Evolutionary conservation across 768 basidiomycete species (phyloP), one percentile per base, ranked within the genome.

Genomic region (Podaxis sp.): DNA sequence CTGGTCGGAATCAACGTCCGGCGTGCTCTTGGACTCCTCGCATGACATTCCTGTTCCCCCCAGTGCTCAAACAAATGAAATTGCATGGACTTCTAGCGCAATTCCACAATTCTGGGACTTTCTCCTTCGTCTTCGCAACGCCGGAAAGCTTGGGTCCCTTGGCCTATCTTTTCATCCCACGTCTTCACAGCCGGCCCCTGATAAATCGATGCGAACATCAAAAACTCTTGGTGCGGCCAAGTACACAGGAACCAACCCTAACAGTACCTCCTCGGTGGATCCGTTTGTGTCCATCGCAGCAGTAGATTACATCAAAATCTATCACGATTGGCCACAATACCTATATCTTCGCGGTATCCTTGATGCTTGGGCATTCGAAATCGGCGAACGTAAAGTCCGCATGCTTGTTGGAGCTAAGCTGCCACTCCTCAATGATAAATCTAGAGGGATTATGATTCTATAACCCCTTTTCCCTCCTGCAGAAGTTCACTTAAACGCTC

Each of bases 261-360:
- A 36, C 28, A 6, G 6, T 12, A 17, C 51, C n/a, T 46, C 38
- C 33, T 33, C 33, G 8, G 33, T 30, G 6, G 36, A n/a, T 13
- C 38, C 26, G 8, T 48, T 38, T 30, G 15, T 56, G 5, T 56
- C 54, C 24, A n/a, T 82, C 54, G 73, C 74, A 40, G 61, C 62
- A 7, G 68, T 75, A 49, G 85, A 87, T 67, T 76, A 83, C 66
- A 81, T 88, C 74, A 86, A 85, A 70, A 71, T 88, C 37, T 86
- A 86, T 70, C 85, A 87, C 67, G 84, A 87, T 65, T 77, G 80
- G 33, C 64, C 69, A 40, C 74, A 78, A 65, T 77, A 83, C 6
- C 77, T 86, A 71, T 71, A 74, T 64, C 69, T 88, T 13, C 78
- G 87, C 50, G 80, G 75, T 60, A 66, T 84, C 36, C 71, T 88